Base-by-base conservation (phyloP, 495 filamentous ascomycete species). In the Penicillium atrosanguineum region DNA sequence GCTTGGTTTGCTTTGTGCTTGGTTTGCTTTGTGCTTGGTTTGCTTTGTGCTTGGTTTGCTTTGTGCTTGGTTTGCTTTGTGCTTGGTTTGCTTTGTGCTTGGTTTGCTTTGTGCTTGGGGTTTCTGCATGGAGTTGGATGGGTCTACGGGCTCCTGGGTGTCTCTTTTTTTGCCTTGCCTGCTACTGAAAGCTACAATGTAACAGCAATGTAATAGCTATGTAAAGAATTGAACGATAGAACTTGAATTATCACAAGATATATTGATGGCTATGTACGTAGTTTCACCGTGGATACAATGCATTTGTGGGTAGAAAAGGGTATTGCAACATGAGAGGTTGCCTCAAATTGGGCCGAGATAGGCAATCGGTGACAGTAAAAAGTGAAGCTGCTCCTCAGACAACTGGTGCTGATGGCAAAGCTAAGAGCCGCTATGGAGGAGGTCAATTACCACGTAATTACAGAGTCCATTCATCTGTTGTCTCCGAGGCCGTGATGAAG, bases 391-490 rank as follows among this genome's bases (percentile, higher is more conserved):
- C 14, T 8, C 31, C 31, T 5, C 23, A 5, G 23, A 23, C 23
- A 23, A 23, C 23, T 23, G 23, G 23, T 23, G 23, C 23, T 23
- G 31, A 34, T 14, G 31, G 11, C 9, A 15, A 38, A 4, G 9
- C 26, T n/a, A 26, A 28, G 9, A 52, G 29, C 43, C 9, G 42
- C 18, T 4, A 34, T 4, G 7, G 15, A 28, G 19, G 40, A 37
- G 20, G 6, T 23, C 2, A 14, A n/a, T 7, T 29, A 15, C 14
- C 26, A n/a, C 1, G 0, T 48, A 25, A 52, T 70, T 71, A 95
- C 45, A 97, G 69, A 46, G 84, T 84, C 94, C 94, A 98, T 59
- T 96, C 94, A 44, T 85, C 82, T 49, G 68, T 70, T 60, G 89
- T 79, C 53, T 97, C 91, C 7, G 76, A 76, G 4, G 80, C 69